These are phyloP conservation scores for Russula earlei DNA, from an alignment of 768 basidiomycete genomes.

Conservation along the genomic window DNA sequence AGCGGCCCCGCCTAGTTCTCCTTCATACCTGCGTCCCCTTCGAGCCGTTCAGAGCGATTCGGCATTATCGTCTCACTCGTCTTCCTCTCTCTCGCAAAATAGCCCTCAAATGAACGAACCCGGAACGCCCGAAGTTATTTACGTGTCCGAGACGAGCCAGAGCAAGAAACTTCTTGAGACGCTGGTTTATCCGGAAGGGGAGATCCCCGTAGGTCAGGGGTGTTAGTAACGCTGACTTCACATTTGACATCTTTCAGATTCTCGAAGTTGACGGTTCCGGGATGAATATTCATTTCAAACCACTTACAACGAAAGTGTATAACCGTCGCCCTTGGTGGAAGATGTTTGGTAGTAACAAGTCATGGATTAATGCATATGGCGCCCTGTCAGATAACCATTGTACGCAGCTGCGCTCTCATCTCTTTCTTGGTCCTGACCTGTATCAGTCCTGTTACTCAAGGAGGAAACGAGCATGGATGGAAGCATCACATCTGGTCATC, in stretches of 20 bases:
- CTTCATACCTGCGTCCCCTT: background rate
- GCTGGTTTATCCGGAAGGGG: background rate
- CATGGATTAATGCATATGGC: background rate
- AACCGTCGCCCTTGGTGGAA: slow-evolving; percentile 34
- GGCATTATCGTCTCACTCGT: background rate
- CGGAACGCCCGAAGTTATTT: too few relatives aligned
- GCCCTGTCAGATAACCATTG: background rate
- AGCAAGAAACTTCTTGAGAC: background rate
- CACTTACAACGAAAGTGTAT: background rate
- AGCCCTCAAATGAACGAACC: too few relatives aligned
- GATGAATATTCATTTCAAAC: background rate
- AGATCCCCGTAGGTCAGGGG: background rate
- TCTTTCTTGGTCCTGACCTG: background rate
- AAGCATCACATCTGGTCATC: background rate
- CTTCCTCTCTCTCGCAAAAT: background rate
- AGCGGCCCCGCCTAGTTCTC: background rate
- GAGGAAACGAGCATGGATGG: background rate
- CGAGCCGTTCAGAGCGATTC: background rate
- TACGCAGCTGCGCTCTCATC: background rate
- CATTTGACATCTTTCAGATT: background rate
- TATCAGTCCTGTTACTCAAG: background rate
- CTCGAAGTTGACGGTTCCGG: background rate
- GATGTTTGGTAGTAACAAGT: background rate
- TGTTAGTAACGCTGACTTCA: background rate
- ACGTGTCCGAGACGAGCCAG: too few relatives aligned